Base-by-base conservation (phyloP, 139 green algal species). In the Raphidocelis subcapitata region DNA sequence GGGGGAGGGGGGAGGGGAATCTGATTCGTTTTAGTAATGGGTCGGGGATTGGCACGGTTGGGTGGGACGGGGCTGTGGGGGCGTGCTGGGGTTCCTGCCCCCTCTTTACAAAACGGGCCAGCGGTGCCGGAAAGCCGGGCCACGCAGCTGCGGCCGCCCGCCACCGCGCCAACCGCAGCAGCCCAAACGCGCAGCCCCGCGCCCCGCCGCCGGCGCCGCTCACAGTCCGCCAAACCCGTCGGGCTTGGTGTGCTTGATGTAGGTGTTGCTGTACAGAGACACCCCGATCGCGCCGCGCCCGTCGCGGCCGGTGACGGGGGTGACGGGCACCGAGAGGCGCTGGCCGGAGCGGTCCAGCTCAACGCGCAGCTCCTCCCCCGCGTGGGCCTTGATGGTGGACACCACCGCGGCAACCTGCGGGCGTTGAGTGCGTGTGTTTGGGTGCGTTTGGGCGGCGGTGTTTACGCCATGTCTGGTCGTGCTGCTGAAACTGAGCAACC, bases 251-350 rank as follows among this genome's bases (percentile, higher is more conserved):
- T 85, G 84, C 55, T 82, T 47, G 24, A 92, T 77, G n/a, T 82
- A 75, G 0, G 84, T 83, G 69, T 98, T 94, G 55, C 84, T 33
- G 4, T 74, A 82, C 12, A 99, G 85, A 65, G 90, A 81, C 36
- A 98, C 89, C n/a, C 95, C 95, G 37, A 99, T 94, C 14, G 73
- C 64, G 24, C 65, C 64, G 3, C 20, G 52, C 54, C 56, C 65
- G 59, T 79, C 73, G 41, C 63, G 57, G 54, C 64, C 56, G 47
- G 47, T 14, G 59, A 57, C 55, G 1, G 76, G 81, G 20, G 32
- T 46, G 20, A 55, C 68, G 41, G 28, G 29, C 54, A 86, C 21
- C 28, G 49, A 1, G 44, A 85, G 35, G 23, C 49, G 18, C 44
- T 70, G 44, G 20, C 54, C 54, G 0, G 54, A 67, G 16, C 84